Base-by-base conservation (phyloP, 352 stramenopile genomes). In the Peronosclerospora sorghi region DNA sequence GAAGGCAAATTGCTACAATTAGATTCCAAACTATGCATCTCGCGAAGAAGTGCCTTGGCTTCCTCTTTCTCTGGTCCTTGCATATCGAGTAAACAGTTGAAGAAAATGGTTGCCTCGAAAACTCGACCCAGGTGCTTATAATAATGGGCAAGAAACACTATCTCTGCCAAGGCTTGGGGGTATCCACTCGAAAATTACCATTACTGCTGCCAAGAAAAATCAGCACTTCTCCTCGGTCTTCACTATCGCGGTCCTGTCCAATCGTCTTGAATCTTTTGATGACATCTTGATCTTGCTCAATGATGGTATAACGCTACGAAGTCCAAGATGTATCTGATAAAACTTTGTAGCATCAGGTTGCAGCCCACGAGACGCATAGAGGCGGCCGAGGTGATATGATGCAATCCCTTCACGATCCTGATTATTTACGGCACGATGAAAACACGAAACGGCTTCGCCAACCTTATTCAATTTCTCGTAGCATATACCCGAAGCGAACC, bases 401-500 rank as follows among this genome's bases (percentile, higher is more conserved):
- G 78, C 78, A 19, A 86, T 72, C 6, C 75, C 72, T 30, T 91
- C 78, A 27, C 66, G 65, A 44, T 91, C 78, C 45, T 84, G 55
- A 40, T 88, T 88, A 32, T 60, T 73, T 9, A 91, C 68, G 2
- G 76, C 79, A 35, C 77, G 74, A 35, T 80, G 52, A 35, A 89
- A 92, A 37, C 74, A 92, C n/a, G 68, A 61, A 27, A 86, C 61
- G 17, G 76, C 79, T 52, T 92, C 72, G 30, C 83, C 62, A 9
- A 43, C 42, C 38, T 89, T 87, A 21, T 45, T 55, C 8, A 92
- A 54, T 43, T 88, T 86, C 56, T 89, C 77, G 44, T 83, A 87
- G 30, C 77, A 89, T 5, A 68, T 66, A 28, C 89, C 95, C 18
- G 98, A 70, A 13, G 95, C 95, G 48, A 82, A 96, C 95, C 95